Evolutionary conservation across 2,329 filamentous ascomycete species (phyloP).

Genomic region (Alternaria ethzedia): DNA sequence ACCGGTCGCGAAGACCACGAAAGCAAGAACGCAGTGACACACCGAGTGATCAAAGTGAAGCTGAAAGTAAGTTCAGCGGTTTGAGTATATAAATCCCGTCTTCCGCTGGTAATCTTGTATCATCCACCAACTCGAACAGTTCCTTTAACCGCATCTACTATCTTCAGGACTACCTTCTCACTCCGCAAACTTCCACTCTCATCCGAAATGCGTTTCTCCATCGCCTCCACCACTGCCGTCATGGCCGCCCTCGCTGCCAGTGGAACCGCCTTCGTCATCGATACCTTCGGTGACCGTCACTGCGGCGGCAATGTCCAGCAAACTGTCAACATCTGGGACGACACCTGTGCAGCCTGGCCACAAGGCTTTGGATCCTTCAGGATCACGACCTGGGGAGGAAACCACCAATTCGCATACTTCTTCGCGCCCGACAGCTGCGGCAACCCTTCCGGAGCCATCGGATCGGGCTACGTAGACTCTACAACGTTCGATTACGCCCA

Average conservation of each 20-base stretch:
- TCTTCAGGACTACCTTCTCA: background rate
- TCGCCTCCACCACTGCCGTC: background rate
- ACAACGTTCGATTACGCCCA: background rate
- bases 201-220: slow-evolving; percentile 1
- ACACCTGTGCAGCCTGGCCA: slow-evolving; percentile 3
- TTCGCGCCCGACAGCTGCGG: slow-evolving; percentile 3
- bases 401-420: slow-evolving; percentile 3
- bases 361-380: slow-evolving; percentile 4
- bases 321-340: slow-evolving; percentile 5
- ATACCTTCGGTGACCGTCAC: background rate
- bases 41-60: background rate
- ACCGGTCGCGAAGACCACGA: background rate
- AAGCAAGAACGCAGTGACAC: background rate
- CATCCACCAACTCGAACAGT: background rate
- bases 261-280: slow-evolving; percentile 2
- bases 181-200: background rate
- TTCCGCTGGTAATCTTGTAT: background rate
- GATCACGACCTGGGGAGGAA: background rate
- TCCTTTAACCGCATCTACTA: background rate
- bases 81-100: background rate
- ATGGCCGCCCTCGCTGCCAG: background rate
- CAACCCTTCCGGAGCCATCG: background rate
- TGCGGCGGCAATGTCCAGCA: background rate
- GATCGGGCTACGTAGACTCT: background rate
- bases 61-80: background rate